phyloP scores from a whole-genome alignment of 2,329 filamentous ascomycete species.

The Nannizziopsis barbatae region DNA sequence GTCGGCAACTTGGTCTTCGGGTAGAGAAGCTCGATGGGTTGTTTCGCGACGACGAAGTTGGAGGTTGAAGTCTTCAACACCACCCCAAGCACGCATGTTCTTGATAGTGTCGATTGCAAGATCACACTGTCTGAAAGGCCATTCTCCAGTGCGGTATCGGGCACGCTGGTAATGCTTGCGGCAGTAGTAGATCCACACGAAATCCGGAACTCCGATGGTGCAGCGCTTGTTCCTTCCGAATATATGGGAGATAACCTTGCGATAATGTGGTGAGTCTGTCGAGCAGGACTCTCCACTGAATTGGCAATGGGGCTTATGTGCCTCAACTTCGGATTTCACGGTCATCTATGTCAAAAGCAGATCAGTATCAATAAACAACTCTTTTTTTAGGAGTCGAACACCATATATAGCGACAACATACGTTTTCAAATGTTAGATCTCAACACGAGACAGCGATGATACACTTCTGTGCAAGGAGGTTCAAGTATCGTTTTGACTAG shows the following conservation, averaged over 20 bases:
- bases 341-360: not conserved
- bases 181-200: conserved; percentile 66
- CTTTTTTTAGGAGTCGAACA: not conserved
- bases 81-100: conserved; percentile 52
- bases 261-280: conserved; percentile 38
- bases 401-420: no score
- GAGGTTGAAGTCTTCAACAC: conserved; percentile 51
- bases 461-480: no score
- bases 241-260: conserved; percentile 70
- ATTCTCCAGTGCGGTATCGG: conserved; percentile 54
- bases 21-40: conserved; percentile 7
- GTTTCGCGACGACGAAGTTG: conserved; percentile 52
- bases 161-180: conserved; percentile 72
- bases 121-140: conserved; percentile 50
- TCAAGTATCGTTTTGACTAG: no score
- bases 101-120: conserved; percentile 53
- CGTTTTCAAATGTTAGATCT: no score
- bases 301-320: conserved; percentile 12
- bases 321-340: not conserved
- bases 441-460: no score
- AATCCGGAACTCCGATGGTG: conserved; percentile 56
- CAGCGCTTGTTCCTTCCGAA: conserved; percentile 74
- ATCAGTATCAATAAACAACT: not conserved
- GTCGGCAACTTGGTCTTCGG: not conserved
- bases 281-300: conserved; percentile 18